These are phyloP conservation scores for Cronartium quercuum DNA, from an alignment of 1,284 basidiomycete genomes.

Conservation along the genomic window DNA sequence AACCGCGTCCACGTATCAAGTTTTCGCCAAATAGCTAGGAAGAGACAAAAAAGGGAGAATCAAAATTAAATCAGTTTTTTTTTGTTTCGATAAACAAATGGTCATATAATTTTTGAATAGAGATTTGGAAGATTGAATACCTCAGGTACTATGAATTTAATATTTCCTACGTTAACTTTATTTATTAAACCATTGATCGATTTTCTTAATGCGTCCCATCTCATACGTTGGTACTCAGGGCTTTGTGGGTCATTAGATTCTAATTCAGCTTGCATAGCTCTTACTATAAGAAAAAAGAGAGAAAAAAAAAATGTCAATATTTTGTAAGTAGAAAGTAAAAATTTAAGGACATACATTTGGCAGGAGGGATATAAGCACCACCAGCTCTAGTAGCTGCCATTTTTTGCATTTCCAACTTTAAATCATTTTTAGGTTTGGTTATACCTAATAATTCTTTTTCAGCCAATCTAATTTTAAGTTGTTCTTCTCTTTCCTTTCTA, in stretches of 20 bases:
- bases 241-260: constrained; percentile 68
- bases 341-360: constrained; percentile 52
- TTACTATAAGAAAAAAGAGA: constrained; percentile 52
- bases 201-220: constrained; percentile 97
- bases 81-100: not conserved
- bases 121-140: constrained; percentile 38
- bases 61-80: not conserved
- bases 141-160: constrained; percentile 93
- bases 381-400: constrained; percentile 61
- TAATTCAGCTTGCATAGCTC: constrained; percentile 83
- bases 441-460: constrained; percentile 63
- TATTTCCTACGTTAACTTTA: constrained; percentile 73
- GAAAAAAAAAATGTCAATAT: not conserved
- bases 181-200: constrained; percentile 99
- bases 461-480: constrained; percentile 65
- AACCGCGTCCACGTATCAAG: constrained; percentile 76
- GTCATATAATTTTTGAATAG: not conserved
- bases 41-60: not conserved
- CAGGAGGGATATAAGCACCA: constrained; percentile 94
- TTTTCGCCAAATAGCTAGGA: constrained; percentile 72
- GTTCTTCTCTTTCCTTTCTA: constrained; percentile 67
- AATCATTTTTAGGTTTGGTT: constrained; percentile 48
- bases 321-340: not conserved
- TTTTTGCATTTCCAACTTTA: constrained; percentile 44
- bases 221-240: constrained; percentile 87